phyloP scores from a whole-genome alignment of 345 rosid species.

The Pugionium dolabratum region DNA sequence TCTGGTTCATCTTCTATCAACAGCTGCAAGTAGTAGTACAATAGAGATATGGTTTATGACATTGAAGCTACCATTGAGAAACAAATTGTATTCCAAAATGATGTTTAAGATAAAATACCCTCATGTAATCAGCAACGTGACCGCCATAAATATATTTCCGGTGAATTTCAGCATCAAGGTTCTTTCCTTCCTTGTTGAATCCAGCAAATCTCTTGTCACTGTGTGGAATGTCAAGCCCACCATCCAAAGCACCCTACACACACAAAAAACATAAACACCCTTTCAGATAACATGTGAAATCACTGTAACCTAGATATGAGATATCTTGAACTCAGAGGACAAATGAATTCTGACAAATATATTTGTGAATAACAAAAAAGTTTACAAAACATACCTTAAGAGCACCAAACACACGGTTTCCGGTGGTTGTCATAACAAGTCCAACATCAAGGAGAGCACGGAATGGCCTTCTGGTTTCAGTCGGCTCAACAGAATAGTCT shows the following conservation, averaged over 20 bases:
- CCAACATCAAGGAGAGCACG: conserved; percentile 40
- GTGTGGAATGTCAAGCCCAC: conserved; percentile 89
- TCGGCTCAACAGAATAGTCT: conserved; percentile 82
- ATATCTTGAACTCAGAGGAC: background rate
- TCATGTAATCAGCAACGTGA: conserved; percentile 83
- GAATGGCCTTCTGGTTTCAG: conserved; percentile 33
- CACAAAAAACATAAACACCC: too few species aligned
- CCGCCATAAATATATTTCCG: conserved; percentile 79
- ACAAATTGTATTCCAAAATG: background rate
- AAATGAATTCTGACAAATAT: background rate
- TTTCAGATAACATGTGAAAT: background rate
- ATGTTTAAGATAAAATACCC: background rate
- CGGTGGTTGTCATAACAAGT: conserved; percentile 33
- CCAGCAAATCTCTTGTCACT: conserved; percentile 93
- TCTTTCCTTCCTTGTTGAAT: conserved; percentile 47
- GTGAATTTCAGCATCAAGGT: conserved; percentile 78
- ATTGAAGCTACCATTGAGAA: background rate
- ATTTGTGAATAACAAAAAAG: background rate
- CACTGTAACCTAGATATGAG: background rate
- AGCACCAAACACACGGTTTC: conserved; percentile 39
- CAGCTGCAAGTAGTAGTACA: background rate
- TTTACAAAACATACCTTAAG: conserved; percentile 28
- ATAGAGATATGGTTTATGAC: background rate
- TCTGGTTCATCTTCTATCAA: conserved; percentile 47
- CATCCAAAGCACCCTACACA: conserved; percentile 78